A percentile compares a stretch with the other conserved stretches of the same genome.
Conservation (phyloP, 345 rosid species). For the Turnera subulata region DNA sequence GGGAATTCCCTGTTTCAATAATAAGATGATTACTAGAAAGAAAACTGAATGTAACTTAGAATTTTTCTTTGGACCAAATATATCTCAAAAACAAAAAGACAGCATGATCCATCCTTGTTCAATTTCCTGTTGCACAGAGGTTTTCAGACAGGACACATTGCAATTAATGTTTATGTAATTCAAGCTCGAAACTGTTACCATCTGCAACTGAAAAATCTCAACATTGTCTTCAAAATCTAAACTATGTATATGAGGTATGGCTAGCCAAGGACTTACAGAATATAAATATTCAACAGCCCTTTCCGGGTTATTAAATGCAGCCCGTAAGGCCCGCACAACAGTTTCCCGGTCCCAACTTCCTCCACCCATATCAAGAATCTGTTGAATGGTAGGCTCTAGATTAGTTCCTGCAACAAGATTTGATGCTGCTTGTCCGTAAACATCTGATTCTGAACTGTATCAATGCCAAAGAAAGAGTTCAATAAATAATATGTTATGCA, state of each 20-base stretch:
- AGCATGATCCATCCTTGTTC: background rate
- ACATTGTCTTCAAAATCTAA: background rate
- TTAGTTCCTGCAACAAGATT: constrained; percentile 25
- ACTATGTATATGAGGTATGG: too few relatives aligned
- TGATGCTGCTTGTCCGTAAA: constrained; percentile 30
- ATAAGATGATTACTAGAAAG: background rate
- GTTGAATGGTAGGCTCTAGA: constrained; percentile 21
- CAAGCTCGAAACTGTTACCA: background rate
- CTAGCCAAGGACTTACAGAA: constrained; percentile 21
- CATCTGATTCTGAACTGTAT: constrained; percentile 18
- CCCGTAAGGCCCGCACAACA: constrained; percentile 25
- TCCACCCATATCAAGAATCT: constrained; percentile 31
- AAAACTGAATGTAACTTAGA: background rate
- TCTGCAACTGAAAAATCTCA: background rate
- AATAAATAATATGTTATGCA: background rate
- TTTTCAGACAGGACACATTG: background rate
- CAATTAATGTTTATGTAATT: background rate
- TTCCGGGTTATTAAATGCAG: constrained; percentile 32
- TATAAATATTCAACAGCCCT: constrained; percentile 33
- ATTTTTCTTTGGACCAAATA: background rate
- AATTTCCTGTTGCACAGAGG: background rate
- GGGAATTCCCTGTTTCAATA: constrained; percentile 22
- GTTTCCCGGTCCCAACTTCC: constrained; percentile 26
- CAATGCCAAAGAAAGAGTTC: background rate
- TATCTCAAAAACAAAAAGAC: background rate